Base-by-base conservation (phyloP, 2,329 filamentous ascomycete genomes). In the Cladosporium sp. region DNA sequence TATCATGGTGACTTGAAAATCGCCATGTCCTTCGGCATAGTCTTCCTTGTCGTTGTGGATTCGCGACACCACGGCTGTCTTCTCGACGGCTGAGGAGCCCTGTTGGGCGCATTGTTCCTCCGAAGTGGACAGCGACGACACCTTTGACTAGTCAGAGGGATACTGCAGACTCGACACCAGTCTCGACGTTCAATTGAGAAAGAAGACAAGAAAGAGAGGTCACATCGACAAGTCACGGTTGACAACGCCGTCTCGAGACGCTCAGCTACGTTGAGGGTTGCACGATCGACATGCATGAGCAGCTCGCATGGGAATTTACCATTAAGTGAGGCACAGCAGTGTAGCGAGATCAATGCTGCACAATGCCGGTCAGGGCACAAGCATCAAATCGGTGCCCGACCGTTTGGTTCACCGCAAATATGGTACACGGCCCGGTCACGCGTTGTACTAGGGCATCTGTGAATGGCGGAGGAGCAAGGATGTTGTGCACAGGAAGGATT, bases 331-430 rank as follows among this genome's bases (percentile, higher is more conserved):
- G 14, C 28, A 26, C 23, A 52, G 49, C 23, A 11, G 23, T 21
- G 49, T 52, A 29, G 49, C 49, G 49, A 52, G 49, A 52, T 52
- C 49, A 29, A 52, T 16, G 49, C 49, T 52, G 49, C 21, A 52
- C 49, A 18, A 52, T 52, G 49, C 23, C 4, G 49, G 49, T 52
- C n/a, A 46, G 10, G 18, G 18, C 37, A 44, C 40, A 44, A 40
- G 14, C 40, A 21, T 21, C 40, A 1, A 46, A 11, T n/a, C 40
- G n/a, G 3, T 5, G 40, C 10, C 40, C 40, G n/a, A 46, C 40
- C 3, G 3, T 21, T 46, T n/a, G 40, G n/a, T 46, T 46, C 40
- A 12, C 2, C 7, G n/a, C n/a, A 7, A 12, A 11, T 21, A n/a
- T 46, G 40, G n/a, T n/a, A 46, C n/a, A 46, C n/a, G 40, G 40